Base-by-base conservation (phyloP, 768 basidiomycete species). In the Arthromyces matolae region DNA sequence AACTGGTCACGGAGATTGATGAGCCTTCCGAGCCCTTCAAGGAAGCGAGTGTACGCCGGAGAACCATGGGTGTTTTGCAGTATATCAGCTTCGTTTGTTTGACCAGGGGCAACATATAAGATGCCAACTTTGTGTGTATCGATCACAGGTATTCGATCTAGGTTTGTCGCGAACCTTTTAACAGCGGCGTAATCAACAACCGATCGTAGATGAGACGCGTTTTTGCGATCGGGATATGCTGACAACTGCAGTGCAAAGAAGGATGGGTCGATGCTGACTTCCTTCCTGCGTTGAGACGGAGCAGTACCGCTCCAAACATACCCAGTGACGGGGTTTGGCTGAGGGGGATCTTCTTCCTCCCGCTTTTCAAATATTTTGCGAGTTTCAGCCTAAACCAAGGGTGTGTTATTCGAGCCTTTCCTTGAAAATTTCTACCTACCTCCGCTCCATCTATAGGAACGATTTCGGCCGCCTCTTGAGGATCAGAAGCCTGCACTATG, bases 91-190 rank as follows among this genome's bases (percentile, higher is more conserved):
- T 98, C 95, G 29, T 80, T 69, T 7, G 73, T 83, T 66, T 98
- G 96, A 2, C 91, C 92, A 4, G 92, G 90, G 0, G 88, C 94
- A 36, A 93, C 95, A 58, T 98, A 99, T 70, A 99, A 77, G 47
- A 99, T 87, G 3, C 92, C 96, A 28, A 98, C 86, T 65, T 96
- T 95, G 67, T 98, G 92, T 0, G 90, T 93, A 66, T 99, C 96
- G 51, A 99, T 94, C 57, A 98, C 93, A 0, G 93, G 94, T 33
- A 89, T 86, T 34, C 79, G 72, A 57, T 96, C 93, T 36, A 98
- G 75, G 6, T 75, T 76, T 20, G 76, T 71, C 53, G 93, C 71
- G 50, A 85, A 80, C 22, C 75, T 70, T 3, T 78, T 67, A 31
- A 89, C 74, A 12, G 69, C 64, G 1, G 82, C 71, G 8, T 79